These are phyloP conservation scores for Cichorium intybus DNA, from an alignment of 140 eudicot genomes.

Conservation along the genomic window DNA sequence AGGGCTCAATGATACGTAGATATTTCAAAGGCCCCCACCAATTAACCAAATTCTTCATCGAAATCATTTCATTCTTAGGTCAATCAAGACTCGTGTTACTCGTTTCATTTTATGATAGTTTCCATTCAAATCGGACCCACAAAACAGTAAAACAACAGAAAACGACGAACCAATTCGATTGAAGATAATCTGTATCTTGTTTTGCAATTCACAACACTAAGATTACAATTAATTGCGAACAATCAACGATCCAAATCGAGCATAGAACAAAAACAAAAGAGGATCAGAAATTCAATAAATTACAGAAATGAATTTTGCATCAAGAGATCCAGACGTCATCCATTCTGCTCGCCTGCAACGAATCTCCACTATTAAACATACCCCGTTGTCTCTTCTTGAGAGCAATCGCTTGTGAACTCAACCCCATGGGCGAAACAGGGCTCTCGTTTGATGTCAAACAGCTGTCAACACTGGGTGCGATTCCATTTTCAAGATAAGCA, in stretches of 20 bases:
- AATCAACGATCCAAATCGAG: conserved; percentile 26
- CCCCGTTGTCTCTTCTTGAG: conserved; percentile 58
- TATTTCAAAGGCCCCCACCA: conserved; percentile 27
- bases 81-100: neutral
- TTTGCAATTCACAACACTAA: conserved; percentile 38
- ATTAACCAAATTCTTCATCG: conserved; percentile 12
- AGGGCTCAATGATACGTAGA: conserved; percentile 15
- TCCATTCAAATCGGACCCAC: neutral
- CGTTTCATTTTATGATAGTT: neutral
- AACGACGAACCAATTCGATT: conserved; percentile 19
- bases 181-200: conserved; percentile 21
- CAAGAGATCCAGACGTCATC: conserved; percentile 50
- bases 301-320: neutral
- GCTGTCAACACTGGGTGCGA: conserved; percentile 41
- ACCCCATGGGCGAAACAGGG: conserved; percentile 46
- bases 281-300: conserved; percentile 8
- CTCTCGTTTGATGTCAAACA: conserved; percentile 56
- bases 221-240: conserved; percentile 26
- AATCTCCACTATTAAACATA: conserved; percentile 36
- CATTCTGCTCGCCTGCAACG: conserved; percentile 43
- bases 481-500: conserved; percentile 40
- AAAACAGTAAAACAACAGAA: neutral
- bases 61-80: neutral
- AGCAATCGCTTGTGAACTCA: conserved; percentile 36
- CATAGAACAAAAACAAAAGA: neutral